Percentiles rank a stretch among this genome's conserved stretches.
These are phyloP conservation scores for Penicillium sp. DNA, from an alignment of 2,329 filamentous ascomycete species.

Conservation along the genomic window DNA sequence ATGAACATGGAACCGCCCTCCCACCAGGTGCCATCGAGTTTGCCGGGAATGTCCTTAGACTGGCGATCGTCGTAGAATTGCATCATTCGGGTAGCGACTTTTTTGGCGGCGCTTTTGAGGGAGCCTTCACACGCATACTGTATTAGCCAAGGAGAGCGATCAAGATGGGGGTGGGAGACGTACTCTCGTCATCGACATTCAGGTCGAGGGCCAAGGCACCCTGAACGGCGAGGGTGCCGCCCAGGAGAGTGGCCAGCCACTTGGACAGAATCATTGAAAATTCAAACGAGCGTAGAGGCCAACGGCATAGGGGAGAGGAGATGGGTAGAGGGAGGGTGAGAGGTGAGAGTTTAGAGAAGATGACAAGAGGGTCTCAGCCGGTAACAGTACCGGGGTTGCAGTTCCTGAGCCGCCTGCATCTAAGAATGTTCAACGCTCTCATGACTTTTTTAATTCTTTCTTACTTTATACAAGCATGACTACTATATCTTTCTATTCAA, in stretches of 20 bases:
- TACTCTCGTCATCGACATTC: slow-evolving; percentile 19
- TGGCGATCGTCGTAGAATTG: slow-evolving; percentile 37
- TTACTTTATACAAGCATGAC: too few relatives aligned
- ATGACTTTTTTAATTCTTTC: not conserved
- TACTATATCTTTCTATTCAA: too few relatives aligned
- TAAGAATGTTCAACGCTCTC: not conserved
- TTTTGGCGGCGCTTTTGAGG: slow-evolving; percentile 35
- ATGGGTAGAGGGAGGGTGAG: not conserved
- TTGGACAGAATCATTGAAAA: slow-evolving; percentile 19
- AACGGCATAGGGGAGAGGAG: slow-evolving; percentile 11
- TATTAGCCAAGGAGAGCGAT: slow-evolving; percentile 5
- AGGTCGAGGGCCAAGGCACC: slow-evolving; percentile 19
- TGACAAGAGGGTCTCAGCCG: slow-evolving; percentile 3
- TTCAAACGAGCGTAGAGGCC: slow-evolving; percentile 11
- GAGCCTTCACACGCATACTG: slow-evolving; percentile 23
- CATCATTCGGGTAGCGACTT: slow-evolving; percentile 41
- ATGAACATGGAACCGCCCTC: slow-evolving; percentile 69
- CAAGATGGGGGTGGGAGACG: slow-evolving; percentile 1
- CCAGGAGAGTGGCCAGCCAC: slow-evolving; percentile 22
- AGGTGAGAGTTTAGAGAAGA: not conserved
- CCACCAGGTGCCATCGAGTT: slow-evolving; percentile 52
- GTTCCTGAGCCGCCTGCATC: slow-evolving; percentile 2
- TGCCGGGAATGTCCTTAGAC: slow-evolving; percentile 39
- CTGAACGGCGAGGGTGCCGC: slow-evolving; percentile 19
- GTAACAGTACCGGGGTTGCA: slow-evolving; percentile 4